phyloP scores from a whole-genome alignment of 768 basidiomycete species.

The Boletus sp. region DNA sequence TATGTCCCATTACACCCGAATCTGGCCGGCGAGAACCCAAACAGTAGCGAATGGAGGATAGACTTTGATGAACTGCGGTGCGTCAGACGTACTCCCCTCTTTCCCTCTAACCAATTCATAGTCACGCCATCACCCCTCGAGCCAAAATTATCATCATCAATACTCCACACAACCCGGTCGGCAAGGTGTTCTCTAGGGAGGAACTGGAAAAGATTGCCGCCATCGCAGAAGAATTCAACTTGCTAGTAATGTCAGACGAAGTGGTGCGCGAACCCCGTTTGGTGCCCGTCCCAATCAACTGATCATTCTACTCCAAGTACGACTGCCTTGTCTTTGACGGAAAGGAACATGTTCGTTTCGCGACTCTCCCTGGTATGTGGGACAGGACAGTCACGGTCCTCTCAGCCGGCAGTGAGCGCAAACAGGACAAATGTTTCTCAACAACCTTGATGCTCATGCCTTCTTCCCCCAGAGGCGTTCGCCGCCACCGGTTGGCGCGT shows the following conservation, averaged over 20 bases:
- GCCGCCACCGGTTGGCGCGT: constrained; percentile 97
- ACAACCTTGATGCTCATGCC: background rate
- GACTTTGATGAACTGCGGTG: constrained; percentile 87
- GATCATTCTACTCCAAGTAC: constrained; percentile 51
- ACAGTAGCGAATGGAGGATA: constrained; percentile 81
- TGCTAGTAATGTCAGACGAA: constrained; percentile 94
- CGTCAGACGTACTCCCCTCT: constrained; percentile 8
- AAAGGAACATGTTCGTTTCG: constrained; percentile 88
- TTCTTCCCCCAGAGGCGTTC: constrained; percentile 68
- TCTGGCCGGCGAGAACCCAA: constrained; percentile 43
- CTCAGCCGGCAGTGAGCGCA: constrained; percentile 83
- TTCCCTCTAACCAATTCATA: constrained; percentile 25
- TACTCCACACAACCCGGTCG: constrained; percentile 97
- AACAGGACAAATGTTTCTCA: background rate
- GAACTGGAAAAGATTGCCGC: constrained; percentile 86
- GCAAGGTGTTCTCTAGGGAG: constrained; percentile 84
- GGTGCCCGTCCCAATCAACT: background rate
- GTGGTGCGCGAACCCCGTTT: constrained; percentile 58
- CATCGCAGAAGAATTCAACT: constrained; percentile 87
- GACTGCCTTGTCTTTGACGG: constrained; percentile 89
- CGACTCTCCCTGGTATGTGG: constrained; percentile 97
- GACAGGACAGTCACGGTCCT: constrained; percentile 94
- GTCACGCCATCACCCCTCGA: constrained; percentile 79
- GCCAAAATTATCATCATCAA: constrained; percentile 96
- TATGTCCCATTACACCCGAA: constrained; percentile 96